phyloP scores from a whole-genome alignment of 2,329 filamentous ascomycete genomes.

The Juglanconis oblonga region DNA sequence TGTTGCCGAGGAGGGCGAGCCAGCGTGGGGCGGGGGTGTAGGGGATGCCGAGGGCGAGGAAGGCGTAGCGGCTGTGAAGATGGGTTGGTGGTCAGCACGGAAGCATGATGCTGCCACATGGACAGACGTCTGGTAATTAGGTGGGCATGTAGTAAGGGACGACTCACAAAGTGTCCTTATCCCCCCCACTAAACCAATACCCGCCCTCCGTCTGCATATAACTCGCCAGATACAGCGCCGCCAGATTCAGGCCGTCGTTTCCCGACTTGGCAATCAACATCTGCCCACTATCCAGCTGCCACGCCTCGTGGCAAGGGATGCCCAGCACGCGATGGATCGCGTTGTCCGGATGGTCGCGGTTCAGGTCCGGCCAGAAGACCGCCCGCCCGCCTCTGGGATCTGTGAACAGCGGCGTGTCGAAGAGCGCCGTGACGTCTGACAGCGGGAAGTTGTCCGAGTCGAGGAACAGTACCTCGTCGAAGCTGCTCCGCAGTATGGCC shows the following conservation, averaged over 20 bases:
- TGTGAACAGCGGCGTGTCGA: constrained; percentile 8
- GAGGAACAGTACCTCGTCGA: constrained; percentile 19
- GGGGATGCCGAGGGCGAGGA: constrained; percentile 14
- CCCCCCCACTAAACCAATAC: constrained; percentile 17
- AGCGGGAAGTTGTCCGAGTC: constrained; percentile 19
- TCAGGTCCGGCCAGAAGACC: constrained; percentile 17
- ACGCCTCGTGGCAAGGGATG: constrained; percentile 15
- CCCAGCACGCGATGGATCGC: constrained; percentile 16
- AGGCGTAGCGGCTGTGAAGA: constrained; percentile 14
- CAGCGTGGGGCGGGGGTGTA: constrained; percentile 17
- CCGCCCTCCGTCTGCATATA: constrained; percentile 16
- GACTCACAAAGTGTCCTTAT: constrained; percentile 18
- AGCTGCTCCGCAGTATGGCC: constrained; percentile 14
- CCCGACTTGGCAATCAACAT: constrained; percentile 17
- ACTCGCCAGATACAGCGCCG: constrained; percentile 14
- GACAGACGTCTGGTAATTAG: too few relatives aligned
- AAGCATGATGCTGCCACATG: too few relatives aligned
- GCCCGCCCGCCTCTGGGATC: constrained; percentile 7
- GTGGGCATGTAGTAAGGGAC: background rate
- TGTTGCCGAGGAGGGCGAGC: constrained; percentile 16
- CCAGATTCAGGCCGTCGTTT: constrained; percentile 15
- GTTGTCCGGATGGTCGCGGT: constrained; percentile 18
- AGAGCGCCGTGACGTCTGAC: constrained; percentile 4
- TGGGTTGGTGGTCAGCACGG: background rate
- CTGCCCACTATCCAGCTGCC: constrained; percentile 18